phyloP scores from a whole-genome alignment of 352 stramenopile genomes.

The Stephanocyclus meneghinianus region DNA sequence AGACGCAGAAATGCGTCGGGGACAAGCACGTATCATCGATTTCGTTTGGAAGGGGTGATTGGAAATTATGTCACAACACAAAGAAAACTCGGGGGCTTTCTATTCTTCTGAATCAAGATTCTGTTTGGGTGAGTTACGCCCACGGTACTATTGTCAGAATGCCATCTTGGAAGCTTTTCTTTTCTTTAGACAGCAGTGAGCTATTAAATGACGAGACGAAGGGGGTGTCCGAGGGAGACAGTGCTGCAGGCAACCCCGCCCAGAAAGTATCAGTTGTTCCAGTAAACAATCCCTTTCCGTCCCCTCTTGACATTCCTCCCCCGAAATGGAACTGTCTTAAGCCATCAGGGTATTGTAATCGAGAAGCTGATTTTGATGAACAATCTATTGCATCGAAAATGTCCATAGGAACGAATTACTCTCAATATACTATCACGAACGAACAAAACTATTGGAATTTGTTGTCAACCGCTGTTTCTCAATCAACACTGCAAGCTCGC shows the following conservation, averaged over 20 bases:
- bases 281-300: conserved; percentile 22
- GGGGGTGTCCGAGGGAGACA: neutral
- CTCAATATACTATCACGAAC: neutral
- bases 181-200: conserved; percentile 3
- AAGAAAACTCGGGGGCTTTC: neutral
- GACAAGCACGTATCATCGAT: conserved; percentile 33
- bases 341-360: neutral
- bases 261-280: conserved; percentile 21
- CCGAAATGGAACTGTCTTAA: conserved; percentile 13
- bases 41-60: conserved; percentile 25
- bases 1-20: neutral
- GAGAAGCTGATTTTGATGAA: conserved; percentile 25
- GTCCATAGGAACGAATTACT: conserved; percentile 2
- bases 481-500: neutral
- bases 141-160: conserved; percentile 45
- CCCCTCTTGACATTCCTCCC: conserved; percentile 37
- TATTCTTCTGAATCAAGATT: conserved; percentile 24
- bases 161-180: conserved; percentile 49
- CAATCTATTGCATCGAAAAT: conserved; percentile 4
- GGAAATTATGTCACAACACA: conserved; percentile 8
- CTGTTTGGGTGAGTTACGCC: conserved; percentile 46
- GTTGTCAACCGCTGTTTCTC: conserved; percentile 16
- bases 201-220: conserved; percentile 4
- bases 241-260: neutral
- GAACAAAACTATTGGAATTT: conserved; percentile 41